These are phyloP conservation scores for Apiospora pterosperma DNA, from an alignment of 2,329 filamentous ascomycete genomes.

Conservation along the genomic window DNA sequence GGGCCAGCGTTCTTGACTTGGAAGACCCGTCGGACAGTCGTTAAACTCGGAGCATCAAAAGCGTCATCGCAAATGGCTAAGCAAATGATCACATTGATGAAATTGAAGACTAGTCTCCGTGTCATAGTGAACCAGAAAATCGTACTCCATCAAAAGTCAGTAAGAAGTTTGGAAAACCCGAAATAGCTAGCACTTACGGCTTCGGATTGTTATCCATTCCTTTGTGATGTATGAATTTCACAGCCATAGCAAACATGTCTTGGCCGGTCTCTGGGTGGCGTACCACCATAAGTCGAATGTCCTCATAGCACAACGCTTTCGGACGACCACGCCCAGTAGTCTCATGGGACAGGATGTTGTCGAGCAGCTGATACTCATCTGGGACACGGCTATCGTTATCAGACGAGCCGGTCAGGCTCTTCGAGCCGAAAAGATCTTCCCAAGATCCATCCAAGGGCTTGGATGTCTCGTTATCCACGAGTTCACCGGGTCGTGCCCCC, in stretches of 20 bases:
- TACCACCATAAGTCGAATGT: conserved; percentile 26
- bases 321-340: conserved; percentile 14
- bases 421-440: conserved; percentile 21
- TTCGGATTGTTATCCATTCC: conserved; percentile 25
- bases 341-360: conserved; percentile 16
- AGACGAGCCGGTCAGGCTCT: conserved; percentile 7
- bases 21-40: background rate
- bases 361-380: conserved; percentile 19
- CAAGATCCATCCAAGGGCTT: conserved; percentile 21
- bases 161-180: background rate
- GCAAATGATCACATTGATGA: background rate
- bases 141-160: conserved; percentile 17
- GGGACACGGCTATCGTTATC: conserved; percentile 11
- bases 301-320: conserved; percentile 28
- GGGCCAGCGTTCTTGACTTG: background rate
- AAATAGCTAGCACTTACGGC: conserved; percentile 15
- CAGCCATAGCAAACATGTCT: conserved; percentile 20
- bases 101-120: background rate
- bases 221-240: conserved; percentile 29
- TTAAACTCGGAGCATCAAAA: background rate
- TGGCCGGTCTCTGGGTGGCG: conserved; percentile 18
- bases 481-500: conserved; percentile 23
- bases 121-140: conserved; percentile 13
- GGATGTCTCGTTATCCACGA: conserved; percentile 24
- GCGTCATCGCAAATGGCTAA: background rate